Conservation (phyloP, 345 rosid genomes). For the Arabidopsis arenosa region DNA sequence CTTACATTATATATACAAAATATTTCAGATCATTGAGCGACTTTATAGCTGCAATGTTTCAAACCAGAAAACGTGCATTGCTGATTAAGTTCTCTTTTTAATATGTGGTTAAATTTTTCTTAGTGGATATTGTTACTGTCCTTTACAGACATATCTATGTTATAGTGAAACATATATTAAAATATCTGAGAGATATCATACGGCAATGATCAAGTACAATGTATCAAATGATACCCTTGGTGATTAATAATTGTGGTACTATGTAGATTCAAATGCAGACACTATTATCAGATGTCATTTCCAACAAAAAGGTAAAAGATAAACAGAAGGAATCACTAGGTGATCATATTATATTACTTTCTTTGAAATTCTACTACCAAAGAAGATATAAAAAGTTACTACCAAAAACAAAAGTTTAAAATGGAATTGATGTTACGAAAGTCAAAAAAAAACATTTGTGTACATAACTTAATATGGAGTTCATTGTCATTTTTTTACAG, state of each 20-base stretch:
- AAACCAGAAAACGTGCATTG: slow-evolving; percentile 25
- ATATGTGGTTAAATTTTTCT: not conserved
- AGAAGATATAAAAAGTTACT: slow-evolving; percentile 5
- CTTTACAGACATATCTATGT: not conserved
- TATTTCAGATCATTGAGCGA: not conserved
- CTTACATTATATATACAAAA: not conserved
- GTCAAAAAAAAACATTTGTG: too few relatives aligned
- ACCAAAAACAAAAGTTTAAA: not conserved
- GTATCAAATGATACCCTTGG: slow-evolving; percentile 22
- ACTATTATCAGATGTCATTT: slow-evolving; percentile 36
- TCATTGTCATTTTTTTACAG: too few relatives aligned
- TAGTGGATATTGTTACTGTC: slow-evolving; percentile 4
- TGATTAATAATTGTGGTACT: slow-evolving; percentile 17
- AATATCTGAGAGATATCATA: not conserved
- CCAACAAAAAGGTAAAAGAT: slow-evolving; percentile 29
- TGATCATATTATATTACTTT: slow-evolving; percentile 7
- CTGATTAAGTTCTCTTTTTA: not conserved
- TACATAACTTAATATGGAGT: too few relatives aligned
- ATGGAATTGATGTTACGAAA: too few relatives aligned
- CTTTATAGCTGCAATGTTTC: slow-evolving; percentile 20
- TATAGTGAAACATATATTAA: not conserved
- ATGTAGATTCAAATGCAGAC: slow-evolving; percentile 27
- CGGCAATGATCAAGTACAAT: slow-evolving; percentile 26
- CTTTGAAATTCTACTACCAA: slow-evolving; percentile 11
- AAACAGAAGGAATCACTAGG: slow-evolving; percentile 36